Conservation (phyloP, 1,284 basidiomycete genomes). For the Boletus mariae region DNA sequence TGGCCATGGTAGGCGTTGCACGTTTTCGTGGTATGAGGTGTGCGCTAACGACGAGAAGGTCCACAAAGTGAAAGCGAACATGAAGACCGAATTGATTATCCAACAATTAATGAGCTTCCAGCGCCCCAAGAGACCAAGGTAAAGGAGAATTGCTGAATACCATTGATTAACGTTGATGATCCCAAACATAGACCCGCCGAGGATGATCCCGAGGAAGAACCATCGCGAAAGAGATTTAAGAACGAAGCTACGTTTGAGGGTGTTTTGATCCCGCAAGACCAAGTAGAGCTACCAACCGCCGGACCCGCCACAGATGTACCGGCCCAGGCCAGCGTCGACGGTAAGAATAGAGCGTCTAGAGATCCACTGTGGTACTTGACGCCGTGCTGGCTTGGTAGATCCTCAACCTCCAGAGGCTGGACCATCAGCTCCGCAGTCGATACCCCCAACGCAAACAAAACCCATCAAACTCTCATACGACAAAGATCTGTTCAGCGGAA, state of each 20-base stretch:
- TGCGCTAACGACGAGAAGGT: constrained; percentile 4
- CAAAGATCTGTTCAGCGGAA: constrained; percentile 16
- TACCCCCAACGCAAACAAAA: not conserved
- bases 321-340: not conserved
- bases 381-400: not conserved
- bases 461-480: constrained; percentile 10
- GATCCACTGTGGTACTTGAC: not conserved
- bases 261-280: not conserved
- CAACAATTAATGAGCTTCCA: constrained; percentile 13
- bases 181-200: constrained; percentile 11
- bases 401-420: not conserved
- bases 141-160: not conserved
- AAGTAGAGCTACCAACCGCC: not conserved
- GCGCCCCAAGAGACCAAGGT: constrained; percentile 12
- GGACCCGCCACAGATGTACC: not conserved
- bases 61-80: constrained; percentile 23
- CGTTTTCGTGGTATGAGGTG: not conserved
- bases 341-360: constrained; percentile 6
- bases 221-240: constrained; percentile 17
- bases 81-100: constrained; percentile 29
- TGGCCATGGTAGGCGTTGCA: constrained; percentile 23
- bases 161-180: not conserved
- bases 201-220: constrained; percentile 8
- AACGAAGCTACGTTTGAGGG: not conserved
- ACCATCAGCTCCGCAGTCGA: constrained; percentile 2